Evolutionary conservation across 163 green algal genomes (phyloP).

Genomic region (Botryococcus braunii): DNA sequence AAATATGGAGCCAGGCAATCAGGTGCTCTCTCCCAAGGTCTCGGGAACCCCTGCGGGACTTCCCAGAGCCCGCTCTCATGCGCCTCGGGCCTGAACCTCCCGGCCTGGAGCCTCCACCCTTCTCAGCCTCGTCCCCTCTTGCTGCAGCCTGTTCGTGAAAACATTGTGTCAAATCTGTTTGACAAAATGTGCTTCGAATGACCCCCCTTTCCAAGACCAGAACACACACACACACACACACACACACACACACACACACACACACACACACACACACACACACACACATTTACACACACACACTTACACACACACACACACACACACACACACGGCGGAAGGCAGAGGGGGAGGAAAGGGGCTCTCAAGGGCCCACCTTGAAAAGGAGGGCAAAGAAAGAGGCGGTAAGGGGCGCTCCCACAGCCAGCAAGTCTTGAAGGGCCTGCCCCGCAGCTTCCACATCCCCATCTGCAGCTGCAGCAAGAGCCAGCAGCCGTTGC

Average conservation of each 20-base stretch:
- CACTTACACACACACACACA: background rate
- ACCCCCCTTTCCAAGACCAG: background rate
- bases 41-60: too few species aligned
- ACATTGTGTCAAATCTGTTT: background rate
- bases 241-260: background rate
- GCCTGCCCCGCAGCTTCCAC: background rate
- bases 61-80: too few species aligned
- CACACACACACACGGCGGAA: background rate
- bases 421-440: slow-evolving; percentile 3
- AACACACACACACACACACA: background rate
- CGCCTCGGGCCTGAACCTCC: too few species aligned
- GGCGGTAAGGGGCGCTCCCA: background rate
- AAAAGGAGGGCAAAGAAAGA: slow-evolving; percentile 1
- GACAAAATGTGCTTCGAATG: background rate
- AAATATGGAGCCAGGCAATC: too few species aligned
- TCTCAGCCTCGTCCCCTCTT: too few species aligned
- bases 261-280: background rate
- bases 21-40: too few species aligned
- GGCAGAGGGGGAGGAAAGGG: background rate
- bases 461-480: background rate
- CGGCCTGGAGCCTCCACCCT: too few species aligned
- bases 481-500: background rate
- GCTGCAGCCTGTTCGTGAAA: too few species aligned
- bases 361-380: background rate
- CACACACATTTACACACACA: background rate